Conservation (phyloP, 257 asterid species). For the Ophiorrhiza pumila region DNA sequence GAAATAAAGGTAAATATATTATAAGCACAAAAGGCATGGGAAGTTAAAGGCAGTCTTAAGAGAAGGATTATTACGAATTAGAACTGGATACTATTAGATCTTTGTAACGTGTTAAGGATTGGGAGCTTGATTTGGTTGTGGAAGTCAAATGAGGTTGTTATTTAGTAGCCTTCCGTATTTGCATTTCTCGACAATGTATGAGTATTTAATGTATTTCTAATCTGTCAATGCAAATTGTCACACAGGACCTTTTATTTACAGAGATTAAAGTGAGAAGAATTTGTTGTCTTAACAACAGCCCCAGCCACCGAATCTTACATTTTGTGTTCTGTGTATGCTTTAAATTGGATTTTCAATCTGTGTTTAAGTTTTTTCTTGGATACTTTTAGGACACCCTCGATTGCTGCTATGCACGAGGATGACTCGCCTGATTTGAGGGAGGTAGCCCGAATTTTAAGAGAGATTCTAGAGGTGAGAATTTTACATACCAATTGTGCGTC, state of each 20-base stretch:
- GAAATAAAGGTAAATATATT: background rate
- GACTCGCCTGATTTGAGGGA: slow-evolving; percentile 67
- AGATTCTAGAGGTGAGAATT: slow-evolving; percentile 53
- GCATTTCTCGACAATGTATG: background rate
- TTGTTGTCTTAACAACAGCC: background rate
- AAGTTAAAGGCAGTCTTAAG: background rate
- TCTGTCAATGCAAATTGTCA: background rate
- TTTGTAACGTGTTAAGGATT: background rate
- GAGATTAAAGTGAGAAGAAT: background rate
- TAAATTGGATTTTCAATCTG: background rate
- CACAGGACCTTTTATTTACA: background rate
- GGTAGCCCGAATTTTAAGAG: slow-evolving; percentile 59
- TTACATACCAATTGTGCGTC: background rate
- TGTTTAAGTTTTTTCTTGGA: background rate
- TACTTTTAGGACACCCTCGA: slow-evolving; percentile 57
- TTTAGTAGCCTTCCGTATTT: background rate
- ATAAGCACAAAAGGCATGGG: background rate
- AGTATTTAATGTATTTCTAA: background rate
- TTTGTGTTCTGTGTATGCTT: background rate
- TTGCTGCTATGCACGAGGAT: slow-evolving; percentile 93
- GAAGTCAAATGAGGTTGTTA: background rate
- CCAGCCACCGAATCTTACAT: background rate
- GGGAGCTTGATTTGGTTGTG: background rate
- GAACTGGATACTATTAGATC: background rate
- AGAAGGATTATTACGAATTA: background rate